Evolutionary conservation across 345 rosid genomes (phyloP), one percentile per base, ranked within the genome.

Genomic region (Populus pruinosa): DNA sequence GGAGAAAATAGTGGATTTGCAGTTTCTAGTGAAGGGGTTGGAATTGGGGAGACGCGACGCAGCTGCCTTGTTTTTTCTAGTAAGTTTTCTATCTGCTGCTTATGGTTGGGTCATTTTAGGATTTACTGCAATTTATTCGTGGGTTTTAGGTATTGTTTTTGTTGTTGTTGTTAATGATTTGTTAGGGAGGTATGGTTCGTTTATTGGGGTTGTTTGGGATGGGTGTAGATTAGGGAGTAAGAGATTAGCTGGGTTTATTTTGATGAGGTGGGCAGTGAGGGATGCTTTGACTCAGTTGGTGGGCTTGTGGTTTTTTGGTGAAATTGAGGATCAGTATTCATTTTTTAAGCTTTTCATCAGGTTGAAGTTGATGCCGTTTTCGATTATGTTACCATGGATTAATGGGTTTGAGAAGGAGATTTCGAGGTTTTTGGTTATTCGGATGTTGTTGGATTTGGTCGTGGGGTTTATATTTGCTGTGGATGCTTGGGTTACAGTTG

Each of bases 101-200:
- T 95, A 95, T 83, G 98, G 98, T 9, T 93, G 96, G 97, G 93
- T 92, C 81, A 90, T 95, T 84, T 85, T 95, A 53, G 97, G 94
- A 74, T 95, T 92, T 69, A 91, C 97, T 5, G 90, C 89, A 10
- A 87, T 93, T 53, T 95, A 93, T 85, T 91, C 99, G 3, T 84
- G 91, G 92, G 92, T 91, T 67, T 41, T 88, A 1, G 99, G 94
- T 53, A 81, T 92, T 78, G 89, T 86, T 68, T 96, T 90, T 72
- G 88, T 96, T 27, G 91, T 90, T 3, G 88, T 92, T 23, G 84
- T 88, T 49, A 88, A 92, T 79, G 92, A 90, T 61, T 77, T 93
- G 80, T 69, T 90, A 21, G 93, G 94, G 76, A 88, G 89, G 81
- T 87, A 81, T 82, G 79, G 79, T 79, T 87, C 96, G 0, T 84